Base-by-base conservation (phyloP, 2,329 filamentous ascomycete genomes). In the Fusarium drepaniforme region DNA sequence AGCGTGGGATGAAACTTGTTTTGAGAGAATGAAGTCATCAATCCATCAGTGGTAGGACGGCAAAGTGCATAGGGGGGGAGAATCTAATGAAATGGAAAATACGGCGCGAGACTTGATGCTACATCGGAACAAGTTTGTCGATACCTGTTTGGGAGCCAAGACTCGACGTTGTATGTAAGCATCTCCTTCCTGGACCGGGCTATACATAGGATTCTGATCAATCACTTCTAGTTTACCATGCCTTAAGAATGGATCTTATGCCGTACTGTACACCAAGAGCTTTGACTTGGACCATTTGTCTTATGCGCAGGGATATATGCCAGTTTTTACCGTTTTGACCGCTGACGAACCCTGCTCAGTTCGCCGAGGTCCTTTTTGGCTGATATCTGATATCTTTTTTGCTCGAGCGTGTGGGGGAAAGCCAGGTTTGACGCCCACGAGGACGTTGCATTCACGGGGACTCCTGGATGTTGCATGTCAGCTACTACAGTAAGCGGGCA, bases 11-110 rank as follows among this genome's bases (percentile, higher is more conserved):
- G 57, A 42, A 35, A 18, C 66, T 23, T 59, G 23, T 35, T 61
- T 46, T 30, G 21, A 58, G 8, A 28, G 56, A 40, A 72, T 68
- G 37, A 74, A 74, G 71, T 74, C 71, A 74, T 72, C 30, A 13
- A 4, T 35, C 33, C 7, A 9, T 58, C 28, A 30, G 25, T 8
- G 25, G 23, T 23, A 30, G 49, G 44, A 53, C 25, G 25, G 4
- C 18, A 12, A 53, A 30, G 49, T 33, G 49, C 18, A 53, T 53
- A 53, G 49, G 49, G 46, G 33, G 12, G 13, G 28, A 1, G 28
- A 1, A 30, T 51, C 9, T 53, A 7, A 13, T 53, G 5, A 30
- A 33, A 4, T 53, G 49, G 49, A 53, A 53, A 53, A 30, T n/a
- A 28, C 49, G 25, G 25, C 15, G 49, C 6, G 25, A 49, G 44